Conservation (phyloP, 2,329 filamentous ascomycete genomes). For the Colletotrichum falcatum region DNA sequence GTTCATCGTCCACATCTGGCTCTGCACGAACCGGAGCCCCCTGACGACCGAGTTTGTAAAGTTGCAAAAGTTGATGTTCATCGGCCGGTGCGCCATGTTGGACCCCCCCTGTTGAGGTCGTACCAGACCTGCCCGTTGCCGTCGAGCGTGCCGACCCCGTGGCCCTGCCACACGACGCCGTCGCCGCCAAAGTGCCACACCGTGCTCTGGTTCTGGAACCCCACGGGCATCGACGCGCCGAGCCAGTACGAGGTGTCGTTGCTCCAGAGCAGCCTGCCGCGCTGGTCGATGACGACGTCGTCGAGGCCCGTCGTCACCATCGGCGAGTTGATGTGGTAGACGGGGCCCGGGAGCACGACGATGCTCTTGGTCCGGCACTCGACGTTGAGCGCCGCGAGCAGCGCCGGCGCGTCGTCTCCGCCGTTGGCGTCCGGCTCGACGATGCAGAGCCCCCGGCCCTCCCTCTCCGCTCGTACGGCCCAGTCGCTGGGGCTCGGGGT, state of each 20-base stretch:
- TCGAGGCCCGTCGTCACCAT: conserved; percentile 51
- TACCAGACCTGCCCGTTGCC: conserved; percentile 73
- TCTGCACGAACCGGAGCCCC: conserved; percentile 64
- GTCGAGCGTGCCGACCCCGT: conserved; percentile 65
- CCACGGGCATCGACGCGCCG: conserved; percentile 60
- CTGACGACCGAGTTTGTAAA: conserved; percentile 61
- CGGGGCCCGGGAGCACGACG: conserved; percentile 49
- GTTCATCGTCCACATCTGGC: conserved; percentile 72
- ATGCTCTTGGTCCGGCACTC: conserved; percentile 48
- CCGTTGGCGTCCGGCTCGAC: conserved; percentile 45
- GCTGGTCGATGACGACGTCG: conserved; percentile 59
- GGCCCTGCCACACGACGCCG: conserved; percentile 61
- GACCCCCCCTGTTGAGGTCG: conserved; percentile 57
- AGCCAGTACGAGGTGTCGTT: conserved; percentile 65
- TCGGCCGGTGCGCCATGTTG: conserved; percentile 63
- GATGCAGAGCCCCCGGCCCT: conserved; percentile 47
- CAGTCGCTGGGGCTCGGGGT: conserved; percentile 16
- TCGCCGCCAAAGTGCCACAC: conserved; percentile 67
- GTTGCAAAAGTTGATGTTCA: conserved; percentile 60
- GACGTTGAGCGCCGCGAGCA: conserved; percentile 49
- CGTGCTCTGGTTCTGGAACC: conserved; percentile 67
- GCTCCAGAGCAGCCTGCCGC: conserved; percentile 55
- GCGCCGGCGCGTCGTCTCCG: conserved; percentile 49
- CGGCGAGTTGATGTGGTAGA: conserved; percentile 51
- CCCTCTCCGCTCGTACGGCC: conserved; percentile 54